Base-by-base conservation (phyloP, 1,284 basidiomycete species). In the Sanguinoderma infundibulare region DNA sequence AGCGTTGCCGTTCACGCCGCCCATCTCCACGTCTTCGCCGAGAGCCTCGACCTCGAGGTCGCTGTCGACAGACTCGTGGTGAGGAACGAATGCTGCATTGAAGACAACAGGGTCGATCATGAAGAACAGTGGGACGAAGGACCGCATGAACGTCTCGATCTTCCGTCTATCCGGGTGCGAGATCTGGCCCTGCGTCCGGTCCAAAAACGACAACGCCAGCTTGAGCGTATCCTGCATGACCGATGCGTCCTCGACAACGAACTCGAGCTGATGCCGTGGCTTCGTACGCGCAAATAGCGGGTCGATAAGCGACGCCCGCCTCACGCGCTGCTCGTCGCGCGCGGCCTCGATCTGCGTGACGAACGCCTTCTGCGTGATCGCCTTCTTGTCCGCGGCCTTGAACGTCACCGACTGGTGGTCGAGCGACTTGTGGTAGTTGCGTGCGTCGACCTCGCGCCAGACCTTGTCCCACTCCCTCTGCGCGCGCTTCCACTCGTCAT, bases 401-500 rank as follows among this genome's bases (percentile, higher is more conserved):
- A 97, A 98, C 61, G 87, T 87, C 70, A 97, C 91, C 15, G 90
- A 93, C 74, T 98, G 95, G 74, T 98, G 95, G 74, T 98, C 97
- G 66, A 98, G 83, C 51, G 91, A 92, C 81, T 96, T 96, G 77
- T 89, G 86, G 74, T 94, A 98, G 78, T 98, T 98, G 67, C 93
- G 84, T 42, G 92, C 93, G 72, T 98, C 97, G 24, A 98, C 94
- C 79, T 98, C 97, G 57, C 96, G 83, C 98, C 97, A 99, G 53
- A 98, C 94, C 74, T 97, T 95, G 80, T 98, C 98, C 98, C 98
- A 99, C 78, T 98, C 98, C 64, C 95, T 80, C 75, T 98, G 94
- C n/a, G 95, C 96, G n/a, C 94, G 86, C 78, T 96, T 98, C 97
- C 98, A 99, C 74, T 98, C 96, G 67, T 96, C 95, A 74, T 98